phyloP scores from a whole-genome alignment of 345 rosid genomes.

The Rhodomyrtus tomentosa region DNA sequence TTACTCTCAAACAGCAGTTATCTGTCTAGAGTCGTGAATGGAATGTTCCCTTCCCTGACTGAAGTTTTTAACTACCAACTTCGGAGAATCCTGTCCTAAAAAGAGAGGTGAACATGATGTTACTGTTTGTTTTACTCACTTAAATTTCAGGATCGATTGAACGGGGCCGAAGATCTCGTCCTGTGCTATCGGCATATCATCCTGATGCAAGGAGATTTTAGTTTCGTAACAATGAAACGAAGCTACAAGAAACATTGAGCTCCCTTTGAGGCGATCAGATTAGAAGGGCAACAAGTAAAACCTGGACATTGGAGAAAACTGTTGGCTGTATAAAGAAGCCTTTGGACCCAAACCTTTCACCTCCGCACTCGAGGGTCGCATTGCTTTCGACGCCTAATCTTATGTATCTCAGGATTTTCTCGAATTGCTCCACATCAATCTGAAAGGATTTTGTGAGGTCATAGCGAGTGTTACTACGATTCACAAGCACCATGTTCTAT shows the following conservation, averaged over 20 bases:
- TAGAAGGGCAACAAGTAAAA: not conserved
- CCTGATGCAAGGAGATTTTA: conserved; percentile 17
- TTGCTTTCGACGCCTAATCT: conserved; percentile 52
- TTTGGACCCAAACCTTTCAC: conserved; percentile 54
- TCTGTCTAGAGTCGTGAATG: too few relatives aligned
- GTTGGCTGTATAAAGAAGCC: conserved; percentile 91
- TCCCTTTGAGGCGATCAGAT: not conserved
- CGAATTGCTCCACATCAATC: conserved; percentile 63
- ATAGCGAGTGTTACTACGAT: not conserved
- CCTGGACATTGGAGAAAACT: conserved; percentile 88
- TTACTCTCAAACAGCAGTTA: not conserved
- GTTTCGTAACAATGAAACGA: not conserved
- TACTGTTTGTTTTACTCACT: conserved; percentile 21
- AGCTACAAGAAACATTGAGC: not conserved
- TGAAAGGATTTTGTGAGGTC: conserved; percentile 2
- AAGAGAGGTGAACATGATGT: not conserved
- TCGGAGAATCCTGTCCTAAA: not conserved
- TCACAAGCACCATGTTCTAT: not conserved
- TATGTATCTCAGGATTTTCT: conserved; percentile 66
- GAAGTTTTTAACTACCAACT: not conserved
- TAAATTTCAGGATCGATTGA: conserved; percentile 86
- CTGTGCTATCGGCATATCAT: conserved; percentile 76
- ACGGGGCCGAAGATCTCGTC: conserved; percentile 98
- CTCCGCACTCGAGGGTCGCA: conserved; percentile 91
- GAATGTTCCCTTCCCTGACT: not conserved